Conservation (phyloP, 176 grass and related monocot genomes). For the Cenchrus purpureus region DNA sequence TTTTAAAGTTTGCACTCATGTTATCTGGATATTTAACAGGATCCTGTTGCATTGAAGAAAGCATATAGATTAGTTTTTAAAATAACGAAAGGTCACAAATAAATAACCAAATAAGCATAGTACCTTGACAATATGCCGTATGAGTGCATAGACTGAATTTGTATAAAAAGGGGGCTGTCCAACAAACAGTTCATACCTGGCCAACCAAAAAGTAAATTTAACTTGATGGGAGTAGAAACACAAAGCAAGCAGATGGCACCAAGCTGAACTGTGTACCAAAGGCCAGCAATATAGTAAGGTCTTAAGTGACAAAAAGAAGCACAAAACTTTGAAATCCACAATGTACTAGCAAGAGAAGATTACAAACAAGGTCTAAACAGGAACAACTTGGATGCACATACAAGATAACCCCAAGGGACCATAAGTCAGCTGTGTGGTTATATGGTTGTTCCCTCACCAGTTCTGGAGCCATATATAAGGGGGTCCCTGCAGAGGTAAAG, state of each 20-base stretch:
- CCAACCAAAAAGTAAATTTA: conserved; percentile 43
- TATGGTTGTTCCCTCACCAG: conserved; percentile 96
- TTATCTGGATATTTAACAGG: conserved; percentile 98
- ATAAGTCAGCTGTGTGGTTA: conserved; percentile 94
- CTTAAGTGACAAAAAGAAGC: conserved; percentile 3
- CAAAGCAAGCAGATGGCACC: conserved; percentile 11
- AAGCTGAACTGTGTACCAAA: neutral
- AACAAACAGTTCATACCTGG: conserved; percentile 95
- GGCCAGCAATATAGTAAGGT: neutral
- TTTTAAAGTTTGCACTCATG: conserved; percentile 91
- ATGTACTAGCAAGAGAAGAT: conserved; percentile 15
- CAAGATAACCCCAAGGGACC: conserved; percentile 99
- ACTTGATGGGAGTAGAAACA: conserved; percentile 24
- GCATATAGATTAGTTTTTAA: conserved; percentile 28
- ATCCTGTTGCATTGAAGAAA: conserved; percentile 55
- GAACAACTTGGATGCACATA: conserved; percentile 47
- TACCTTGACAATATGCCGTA: conserved; percentile 93
- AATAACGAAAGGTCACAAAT: conserved; percentile 18
- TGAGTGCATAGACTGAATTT: conserved; percentile 96
- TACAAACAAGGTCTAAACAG: conserved; percentile 13
- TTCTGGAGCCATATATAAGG: conserved; percentile 99
- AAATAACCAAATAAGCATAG: conserved; percentile 30
- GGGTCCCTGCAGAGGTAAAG: conserved; percentile 65
- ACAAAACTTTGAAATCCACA: neutral
- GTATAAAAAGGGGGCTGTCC: conserved; percentile 98